These are phyloP conservation scores for Candida albicans DNA, from an alignment of 1,139 yeast genomes.

Conservation along the genomic window DNA sequence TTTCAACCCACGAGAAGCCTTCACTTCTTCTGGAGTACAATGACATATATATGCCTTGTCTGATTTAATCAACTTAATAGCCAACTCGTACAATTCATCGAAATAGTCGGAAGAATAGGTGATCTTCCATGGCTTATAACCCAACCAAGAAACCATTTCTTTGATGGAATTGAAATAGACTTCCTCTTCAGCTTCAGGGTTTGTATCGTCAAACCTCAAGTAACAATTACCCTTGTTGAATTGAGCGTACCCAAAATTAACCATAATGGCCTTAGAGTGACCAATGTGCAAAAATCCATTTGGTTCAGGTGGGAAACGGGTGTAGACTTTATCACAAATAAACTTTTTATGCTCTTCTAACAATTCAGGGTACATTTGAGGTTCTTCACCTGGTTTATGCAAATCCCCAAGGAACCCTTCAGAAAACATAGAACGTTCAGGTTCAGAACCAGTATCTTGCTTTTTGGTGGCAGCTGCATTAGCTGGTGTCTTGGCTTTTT, in stretches of 20 bases:
- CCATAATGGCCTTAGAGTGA: conserved; percentile 96
- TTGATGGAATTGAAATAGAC: conserved; percentile 80
- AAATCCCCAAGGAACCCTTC: conserved; percentile 96
- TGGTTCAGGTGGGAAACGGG: conserved; percentile 99
- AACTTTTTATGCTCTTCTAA: conserved; percentile 76
- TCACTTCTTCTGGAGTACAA: conserved; percentile 90
- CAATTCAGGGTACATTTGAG: conserved; percentile 83
- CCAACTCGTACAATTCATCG: conserved; percentile 81
- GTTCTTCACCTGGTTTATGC: conserved; percentile 94
- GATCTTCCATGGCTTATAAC: conserved; percentile 87
- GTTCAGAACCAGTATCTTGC: conserved; percentile 22
- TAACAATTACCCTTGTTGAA: conserved; percentile 83
- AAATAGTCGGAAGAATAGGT: conserved; percentile 97
- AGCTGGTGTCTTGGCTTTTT: conserved; percentile 44
- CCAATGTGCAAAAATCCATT: conserved; percentile 97
- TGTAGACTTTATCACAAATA: conserved; percentile 80
- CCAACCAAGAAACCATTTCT: conserved; percentile 89
- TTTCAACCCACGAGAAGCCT: conserved; percentile 83
- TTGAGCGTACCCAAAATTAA: conserved; percentile 92
- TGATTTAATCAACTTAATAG: conserved; percentile 69
- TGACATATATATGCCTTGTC: conserved; percentile 90
- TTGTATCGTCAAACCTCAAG: conserved; percentile 94
- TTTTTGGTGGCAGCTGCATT: conserved; percentile 21
- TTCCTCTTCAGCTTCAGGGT: conserved; percentile 98
- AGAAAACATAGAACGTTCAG: conserved; percentile 77